Base-by-base conservation (phyloP, 495 filamentous ascomycete genomes). In the Talaromyces ruber region DNA sequence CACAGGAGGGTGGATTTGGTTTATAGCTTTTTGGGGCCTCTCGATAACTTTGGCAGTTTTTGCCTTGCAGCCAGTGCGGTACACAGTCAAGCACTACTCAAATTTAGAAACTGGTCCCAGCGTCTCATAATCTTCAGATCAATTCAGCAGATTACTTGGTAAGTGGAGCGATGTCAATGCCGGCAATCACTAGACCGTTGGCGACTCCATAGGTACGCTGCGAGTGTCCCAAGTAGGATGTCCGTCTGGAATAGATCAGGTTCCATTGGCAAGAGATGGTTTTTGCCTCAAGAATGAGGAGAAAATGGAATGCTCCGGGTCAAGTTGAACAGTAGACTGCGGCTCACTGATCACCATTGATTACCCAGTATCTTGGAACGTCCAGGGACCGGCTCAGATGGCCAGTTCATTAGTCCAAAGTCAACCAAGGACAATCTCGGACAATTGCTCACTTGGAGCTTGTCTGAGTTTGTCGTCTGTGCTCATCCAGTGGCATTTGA, bases 1-100 rank as follows among this genome's bases (percentile, higher is more conserved):
- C 12, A 62, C 18, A 56, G 60, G 34, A 62, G 51, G 60, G 60
- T 62, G 51, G 60, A 57, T 62, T 55, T 57, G 50, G 60, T 62
- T 62, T 62, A 62, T 62, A 62, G 60, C 30, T 62, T 62, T 62
- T 57, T 37, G 24, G 28, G 51, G 9, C 22, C 32, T 32, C 21
- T 62, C 30, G 39, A 30, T 11, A 12, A 28, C 16, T 57, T 51
- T 30, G 47, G 50, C n/a, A 22, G 30, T 34, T 45, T 32, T 57
- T 55, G 52, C 59, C 60, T 62, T 62, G 60, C 60, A 62, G 60
- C 26, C 24, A 22, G 51, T 45, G 59, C 26, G 25, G 39, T 30
- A 32, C 26, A 57, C 24, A 60, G 25, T 18, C 59, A 60, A 60
- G 59, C 37, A 60, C 43, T 60, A 30, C 28, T 39, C 50, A n/a